These are phyloP conservation scores for Bremia lactucae DNA, from an alignment of 352 stramenopile genomes.

Conservation along the genomic window DNA sequence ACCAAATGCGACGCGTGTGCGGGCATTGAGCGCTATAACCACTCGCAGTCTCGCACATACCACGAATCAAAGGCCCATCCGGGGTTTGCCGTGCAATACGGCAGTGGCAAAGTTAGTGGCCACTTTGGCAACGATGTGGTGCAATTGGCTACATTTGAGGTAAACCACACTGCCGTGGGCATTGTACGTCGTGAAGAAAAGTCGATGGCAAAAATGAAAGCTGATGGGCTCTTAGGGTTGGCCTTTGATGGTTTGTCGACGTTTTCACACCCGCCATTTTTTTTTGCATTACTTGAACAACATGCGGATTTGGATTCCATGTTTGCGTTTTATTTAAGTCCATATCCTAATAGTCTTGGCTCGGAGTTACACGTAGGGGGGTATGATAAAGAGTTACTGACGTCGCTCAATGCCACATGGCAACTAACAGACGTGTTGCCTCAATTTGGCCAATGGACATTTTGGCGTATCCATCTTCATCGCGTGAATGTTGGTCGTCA, in stretches of 20 bases:
- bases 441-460: constrained; percentile 78
- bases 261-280: constrained; percentile 62
- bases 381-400: constrained; percentile 48
- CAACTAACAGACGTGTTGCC: constrained; percentile 61
- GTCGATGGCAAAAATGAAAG: constrained; percentile 75
- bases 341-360: constrained; percentile 70
- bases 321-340: constrained; percentile 95
- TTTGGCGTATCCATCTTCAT: constrained; percentile 67
- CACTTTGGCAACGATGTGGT: constrained; percentile 52
- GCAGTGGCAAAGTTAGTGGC: constrained; percentile 58
- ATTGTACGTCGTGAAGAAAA: constrained; percentile 58
- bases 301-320: constrained; percentile 59
- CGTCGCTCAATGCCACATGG: constrained; percentile 37
- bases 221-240: constrained; percentile 93
- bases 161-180: constrained; percentile 39
- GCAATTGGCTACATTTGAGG: constrained; percentile 30
- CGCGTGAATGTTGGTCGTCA: constrained; percentile 42
- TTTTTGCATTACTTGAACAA: constrained; percentile 54
- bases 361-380: constrained; percentile 66
- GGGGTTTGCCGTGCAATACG: constrained; percentile 62
- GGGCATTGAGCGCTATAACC: constrained; percentile 41
- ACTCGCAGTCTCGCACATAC: constrained; percentile 37
- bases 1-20: constrained; percentile 44
- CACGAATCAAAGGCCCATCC: constrained; percentile 17
- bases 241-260: constrained; percentile 90